Evolutionary conservation across 2,329 filamentous ascomycete species (phyloP), one percentile per base, ranked within the genome.

Genomic region (Monosporascus sp.): DNA sequence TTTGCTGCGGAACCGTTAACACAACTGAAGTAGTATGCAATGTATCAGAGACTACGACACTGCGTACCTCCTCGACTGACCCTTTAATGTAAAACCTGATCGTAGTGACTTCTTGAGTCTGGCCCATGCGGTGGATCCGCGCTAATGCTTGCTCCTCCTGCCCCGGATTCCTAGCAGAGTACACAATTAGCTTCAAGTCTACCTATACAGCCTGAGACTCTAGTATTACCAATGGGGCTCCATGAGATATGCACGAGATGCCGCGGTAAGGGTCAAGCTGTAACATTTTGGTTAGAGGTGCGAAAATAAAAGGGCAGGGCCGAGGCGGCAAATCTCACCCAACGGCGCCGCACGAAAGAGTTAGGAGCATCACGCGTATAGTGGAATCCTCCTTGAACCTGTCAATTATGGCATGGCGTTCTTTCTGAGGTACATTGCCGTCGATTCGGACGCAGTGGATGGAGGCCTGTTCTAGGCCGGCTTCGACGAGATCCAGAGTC

Each of bases 331-430:
- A 37, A 5, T 7, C 41, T 22, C n/a, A 77, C 75, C 78, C 78
- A 24, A 76, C 73, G n/a, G 77, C 76, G 37, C 76, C 79, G 50
- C 78, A 82, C 0, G 74, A 72, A 1, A 81, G 62, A 0, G 78
- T 79, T 1, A 81, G 61, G 0, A 82, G 67, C 51, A 79, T 70
- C 4, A 81, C 73, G 0, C 65, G 63, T 3, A 76, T 59, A 0
- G 37, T 52, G 0, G 70, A 61, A 9, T 80, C 69, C 0, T 48
- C 59, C 1, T 66, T 65, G 57, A 81, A 80, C 5, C 52, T 62
- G 0, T 74, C 58, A 0, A 81, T 58, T 0, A 74, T 70, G 0
- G 55, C 45, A 5, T 74, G 69, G 3, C 78, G 65, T 0, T 77
- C 70, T 1, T 67, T 71, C 11, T 73, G 72, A 0, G 69, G 67